Evolutionary conservation across 805 yeast genomes (phyloP).

Genomic region (Metschnikowia matae): DNA sequence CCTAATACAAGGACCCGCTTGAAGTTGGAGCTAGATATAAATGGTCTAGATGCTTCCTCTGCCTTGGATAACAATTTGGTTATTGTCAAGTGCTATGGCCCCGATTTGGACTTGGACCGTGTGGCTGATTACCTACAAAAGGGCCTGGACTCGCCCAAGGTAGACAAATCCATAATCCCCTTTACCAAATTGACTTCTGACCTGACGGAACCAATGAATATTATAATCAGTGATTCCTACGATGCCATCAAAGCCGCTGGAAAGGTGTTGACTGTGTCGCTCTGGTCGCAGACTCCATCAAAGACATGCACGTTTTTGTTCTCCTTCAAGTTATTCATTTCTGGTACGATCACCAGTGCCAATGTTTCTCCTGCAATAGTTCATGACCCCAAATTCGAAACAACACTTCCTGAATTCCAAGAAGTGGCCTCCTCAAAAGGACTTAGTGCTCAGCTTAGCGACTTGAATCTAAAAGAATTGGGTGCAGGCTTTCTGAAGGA

Average conservation of each 20-base stretch:
- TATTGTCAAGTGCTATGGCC: conserved; percentile 28
- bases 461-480: background rate
- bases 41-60: conserved; percentile 16
- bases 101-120: conserved; percentile 9
- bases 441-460: conserved; percentile 1
- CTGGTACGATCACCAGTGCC: background rate
- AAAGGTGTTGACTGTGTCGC: conserved; percentile 7
- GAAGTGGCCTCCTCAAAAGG: background rate
- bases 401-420: conserved; percentile 4
- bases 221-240: conserved; percentile 15
- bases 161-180: conserved; percentile 29
- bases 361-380: background rate
- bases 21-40: conserved; percentile 26
- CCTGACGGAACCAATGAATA: conserved; percentile 7
- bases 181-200: conserved; percentile 27
- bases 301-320: background rate
- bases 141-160: conserved; percentile 5
- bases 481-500: conserved; percentile 3
- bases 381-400: conserved; percentile 4
- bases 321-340: conserved; percentile 8
- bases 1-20: conserved; percentile 21
- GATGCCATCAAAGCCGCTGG: conserved; percentile 2
- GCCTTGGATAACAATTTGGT: conserved; percentile 21
- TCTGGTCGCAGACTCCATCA: conserved; percentile 10
- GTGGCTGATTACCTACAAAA: conserved; percentile 12